Percentiles rank a stretch among this genome's conserved stretches.
Conservation (phyloP, 148 eudicot genomes). For the Rhododendron ovatum region DNA sequence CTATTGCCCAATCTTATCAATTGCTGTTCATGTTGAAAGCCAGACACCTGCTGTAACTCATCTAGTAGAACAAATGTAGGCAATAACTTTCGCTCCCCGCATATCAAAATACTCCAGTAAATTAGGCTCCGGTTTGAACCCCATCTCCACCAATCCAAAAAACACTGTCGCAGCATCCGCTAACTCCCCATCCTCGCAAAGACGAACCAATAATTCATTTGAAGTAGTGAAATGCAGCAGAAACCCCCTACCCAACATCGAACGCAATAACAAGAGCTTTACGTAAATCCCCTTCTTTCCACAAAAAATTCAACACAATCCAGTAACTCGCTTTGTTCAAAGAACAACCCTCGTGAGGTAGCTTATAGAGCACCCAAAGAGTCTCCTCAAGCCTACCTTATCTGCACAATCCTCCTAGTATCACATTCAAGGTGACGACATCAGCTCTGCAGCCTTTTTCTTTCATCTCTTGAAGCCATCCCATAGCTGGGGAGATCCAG, state of each 20-base stretch:
- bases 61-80: conserved; percentile 67
- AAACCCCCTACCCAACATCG: conserved; percentile 77
- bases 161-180: conserved; percentile 49
- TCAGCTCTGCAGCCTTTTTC: too few species aligned
- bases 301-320: conserved; percentile 13
- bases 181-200: conserved; percentile 55
- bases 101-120: conserved; percentile 22
- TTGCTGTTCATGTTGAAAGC: not conserved
- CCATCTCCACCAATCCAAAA: conserved; percentile 41
- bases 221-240: conserved; percentile 83
- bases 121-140: too few species aligned
- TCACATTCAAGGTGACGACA: too few species aligned
- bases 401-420: too few species aligned
- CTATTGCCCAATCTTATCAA: not conserved
- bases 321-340: conserved; percentile 5
- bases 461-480: too few species aligned
- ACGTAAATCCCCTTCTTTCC: conserved; percentile 20
- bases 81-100: conserved; percentile 71
- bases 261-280: conserved; percentile 52
- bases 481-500: conserved; percentile 40
- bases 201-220: conserved; percentile 19
- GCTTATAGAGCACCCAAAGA: not conserved
- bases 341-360: conserved; percentile 32
- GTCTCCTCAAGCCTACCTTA: conserved; percentile 22
- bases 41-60: not conserved